Base-by-base conservation (phyloP, 2,329 filamentous ascomycete genomes). In the Phaeoacremonium minimum region DNA sequence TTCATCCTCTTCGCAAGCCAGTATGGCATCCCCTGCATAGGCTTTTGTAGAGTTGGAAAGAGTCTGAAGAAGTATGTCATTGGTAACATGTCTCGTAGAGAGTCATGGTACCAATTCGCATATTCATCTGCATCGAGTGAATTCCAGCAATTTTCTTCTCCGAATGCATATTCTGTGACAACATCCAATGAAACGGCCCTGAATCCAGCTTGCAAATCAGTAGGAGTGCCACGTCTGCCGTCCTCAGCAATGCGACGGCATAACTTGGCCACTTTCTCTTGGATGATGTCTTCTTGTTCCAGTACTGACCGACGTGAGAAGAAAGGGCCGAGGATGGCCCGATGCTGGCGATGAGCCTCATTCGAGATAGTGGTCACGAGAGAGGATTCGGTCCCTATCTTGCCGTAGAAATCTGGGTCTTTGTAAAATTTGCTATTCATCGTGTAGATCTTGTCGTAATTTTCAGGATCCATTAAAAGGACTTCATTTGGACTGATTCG, bases 161-260 rank as follows among this genome's bases (percentile, higher is more conserved):
- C 22, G n/a, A 26, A 58, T 2, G 51, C 47, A 38, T 56, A 58
- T n/a, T 57, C 49, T 7, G 51, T 49, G 19, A 55, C 52, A 15
- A 57, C 42, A 37, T 57, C 55, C 11, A 51, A 43, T 1, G 48
- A 50, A 9, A 58, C 37, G 11, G 51, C 44, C 26, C 50, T 46
- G 35, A 51, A 53, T 15, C 39, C 47, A 33, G 51, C 46, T 34
- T 52, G 45, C 12, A 53, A 34, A 38, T 56, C 48, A 14, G 22
- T 26, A n/a, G 22, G 22, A 57, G 47, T 6, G 42, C 30, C 32
- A 47, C 28, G 9, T 35, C 37, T 6, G 17, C 34, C 1, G 35
- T 8, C 43, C 30, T 4, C 28, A 30, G 53, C 22, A 26, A 26
- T 26, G 22, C n/a, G 9, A 26, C 22, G 22, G 22, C 22, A 26